A percentile compares a stretch with the other conserved stretches of the same genome.
Evolutionary conservation across 257 asterid genomes (phyloP).

Genomic region (Petunia secreta): DNA sequence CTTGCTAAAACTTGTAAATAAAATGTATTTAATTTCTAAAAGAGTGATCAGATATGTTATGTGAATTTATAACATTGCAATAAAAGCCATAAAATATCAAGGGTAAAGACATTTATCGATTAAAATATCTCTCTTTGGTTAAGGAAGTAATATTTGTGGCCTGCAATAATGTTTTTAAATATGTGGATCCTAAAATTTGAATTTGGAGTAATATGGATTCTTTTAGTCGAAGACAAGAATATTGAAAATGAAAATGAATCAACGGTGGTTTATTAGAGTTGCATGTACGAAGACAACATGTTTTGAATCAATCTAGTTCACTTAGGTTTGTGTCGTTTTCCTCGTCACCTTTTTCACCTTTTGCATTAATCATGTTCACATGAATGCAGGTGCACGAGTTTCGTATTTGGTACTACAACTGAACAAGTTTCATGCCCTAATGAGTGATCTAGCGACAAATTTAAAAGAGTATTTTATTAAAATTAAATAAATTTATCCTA

Average conservation of each 20-base stretch:
- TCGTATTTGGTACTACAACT: too few relatives aligned
- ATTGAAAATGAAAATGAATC: conserved; percentile 7
- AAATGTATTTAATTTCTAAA: not conserved
- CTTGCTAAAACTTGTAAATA: not conserved
- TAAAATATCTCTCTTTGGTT: not conserved
- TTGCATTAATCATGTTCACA: not conserved
- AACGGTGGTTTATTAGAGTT: not conserved
- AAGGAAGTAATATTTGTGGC: conserved; percentile 32
- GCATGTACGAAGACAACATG: not conserved
- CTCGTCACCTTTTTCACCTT: not conserved
- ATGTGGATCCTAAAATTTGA: conserved; percentile 24
- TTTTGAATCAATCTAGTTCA: not conserved
- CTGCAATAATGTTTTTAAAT: not conserved
- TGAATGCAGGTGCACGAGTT: not conserved
- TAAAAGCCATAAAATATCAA: conserved; percentile 3
- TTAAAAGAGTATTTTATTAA: not conserved
- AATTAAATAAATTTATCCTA: not conserved
- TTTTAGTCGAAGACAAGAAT: not conserved
- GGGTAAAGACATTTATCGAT: conserved; percentile 26
- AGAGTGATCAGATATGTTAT: not conserved
- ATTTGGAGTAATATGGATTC: conserved; percentile 20
- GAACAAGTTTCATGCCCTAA: conserved; percentile 4
- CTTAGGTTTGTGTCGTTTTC: conserved; percentile 18
- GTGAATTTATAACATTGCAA: conserved; percentile 1
- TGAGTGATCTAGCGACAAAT: not conserved